Percentiles rank a stretch among this genome's conserved stretches.
Conservation (phyloP, 768 basidiomycete species). For the Leccinum variicolor region DNA sequence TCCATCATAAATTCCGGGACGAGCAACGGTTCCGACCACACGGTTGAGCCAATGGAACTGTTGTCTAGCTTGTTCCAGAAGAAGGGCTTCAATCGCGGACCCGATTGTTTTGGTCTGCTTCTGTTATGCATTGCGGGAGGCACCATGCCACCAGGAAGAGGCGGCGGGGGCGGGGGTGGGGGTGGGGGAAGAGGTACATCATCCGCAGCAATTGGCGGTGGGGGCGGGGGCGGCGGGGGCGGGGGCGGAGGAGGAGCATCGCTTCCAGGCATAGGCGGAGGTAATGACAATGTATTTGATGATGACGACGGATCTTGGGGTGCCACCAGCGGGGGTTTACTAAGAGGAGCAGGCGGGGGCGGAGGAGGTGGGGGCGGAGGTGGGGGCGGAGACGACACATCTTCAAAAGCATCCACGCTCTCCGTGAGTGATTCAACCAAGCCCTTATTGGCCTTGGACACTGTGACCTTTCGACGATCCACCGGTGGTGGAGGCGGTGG, state of each 20-base stretch:
- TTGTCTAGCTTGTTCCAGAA: slow-evolving; percentile 83
- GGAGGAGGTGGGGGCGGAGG: slow-evolving; percentile 25
- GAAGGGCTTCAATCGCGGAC: slow-evolving; percentile 79
- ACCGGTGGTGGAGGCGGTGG: slow-evolving; percentile 60
- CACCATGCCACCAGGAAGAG: slow-evolving; percentile 27
- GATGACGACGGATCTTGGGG: too few species aligned
- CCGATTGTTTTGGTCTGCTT: slow-evolving; percentile 32
- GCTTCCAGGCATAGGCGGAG: slow-evolving; percentile 2
- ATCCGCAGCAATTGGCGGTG: slow-evolving; percentile 27
- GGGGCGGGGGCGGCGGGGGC: slow-evolving; percentile 21
- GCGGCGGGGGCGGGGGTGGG: slow-evolving; percentile 30
- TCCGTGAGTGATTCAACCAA: slow-evolving; percentile 9
- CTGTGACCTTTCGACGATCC: slow-evolving; percentile 6
- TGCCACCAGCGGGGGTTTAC: too few species aligned
- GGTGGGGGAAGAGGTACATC: neutral
- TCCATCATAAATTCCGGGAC: slow-evolving; percentile 50
- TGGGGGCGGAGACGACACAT: slow-evolving; percentile 17
- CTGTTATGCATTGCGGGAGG: slow-evolving; percentile 33
- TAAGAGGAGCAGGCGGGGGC: neutral
- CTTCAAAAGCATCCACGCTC: slow-evolving; percentile 5
- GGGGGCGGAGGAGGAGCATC: slow-evolving; percentile 26
- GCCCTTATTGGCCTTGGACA: slow-evolving; percentile 8
- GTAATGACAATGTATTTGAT: too few species aligned
- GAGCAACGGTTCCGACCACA: slow-evolving; percentile 65
- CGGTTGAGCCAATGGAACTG: slow-evolving; percentile 42